Conservation (phyloP, 345 rosid species). For the Arabidopsis arenosa region DNA sequence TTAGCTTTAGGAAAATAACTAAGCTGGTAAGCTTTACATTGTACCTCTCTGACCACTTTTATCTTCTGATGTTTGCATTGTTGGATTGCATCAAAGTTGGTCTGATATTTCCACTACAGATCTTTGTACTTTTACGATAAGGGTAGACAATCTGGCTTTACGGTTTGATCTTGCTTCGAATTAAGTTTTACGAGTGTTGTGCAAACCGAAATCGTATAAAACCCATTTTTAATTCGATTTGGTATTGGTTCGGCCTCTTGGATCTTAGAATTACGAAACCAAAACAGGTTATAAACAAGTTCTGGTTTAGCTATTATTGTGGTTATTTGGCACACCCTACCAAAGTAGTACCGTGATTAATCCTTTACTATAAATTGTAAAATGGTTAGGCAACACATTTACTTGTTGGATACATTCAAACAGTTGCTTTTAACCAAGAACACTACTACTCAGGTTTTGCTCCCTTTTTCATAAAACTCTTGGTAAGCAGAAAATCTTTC, state of each 20-base stretch:
- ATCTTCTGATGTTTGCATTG: neutral
- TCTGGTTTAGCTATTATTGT: too few species aligned
- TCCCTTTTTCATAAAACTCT: constrained; percentile 51
- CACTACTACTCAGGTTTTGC: constrained; percentile 11
- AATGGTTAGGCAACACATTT: neutral
- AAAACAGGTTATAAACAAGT: too few species aligned
- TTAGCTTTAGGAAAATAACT: neutral
- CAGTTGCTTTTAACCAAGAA: neutral
- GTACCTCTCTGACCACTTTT: neutral
- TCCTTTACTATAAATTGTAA: neutral
- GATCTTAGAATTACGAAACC: too few species aligned
- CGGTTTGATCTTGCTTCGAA: neutral
- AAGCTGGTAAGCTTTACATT: too few species aligned
- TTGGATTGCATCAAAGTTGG: neutral
- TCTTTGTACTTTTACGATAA: neutral
- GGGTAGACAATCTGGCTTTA: neutral
- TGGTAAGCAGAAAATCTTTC: constrained; percentile 64
- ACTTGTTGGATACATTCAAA: constrained; percentile 19
- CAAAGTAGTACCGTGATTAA: neutral
- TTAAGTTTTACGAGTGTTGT: neutral
- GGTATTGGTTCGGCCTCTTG: neutral
- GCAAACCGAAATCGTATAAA: neutral
- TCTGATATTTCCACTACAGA: neutral
- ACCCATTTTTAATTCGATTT: neutral
- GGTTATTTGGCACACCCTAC: too few species aligned